These are phyloP conservation scores for Apiospora pterosperma DNA, from an alignment of 2,329 filamentous ascomycete species.

Conservation along the genomic window DNA sequence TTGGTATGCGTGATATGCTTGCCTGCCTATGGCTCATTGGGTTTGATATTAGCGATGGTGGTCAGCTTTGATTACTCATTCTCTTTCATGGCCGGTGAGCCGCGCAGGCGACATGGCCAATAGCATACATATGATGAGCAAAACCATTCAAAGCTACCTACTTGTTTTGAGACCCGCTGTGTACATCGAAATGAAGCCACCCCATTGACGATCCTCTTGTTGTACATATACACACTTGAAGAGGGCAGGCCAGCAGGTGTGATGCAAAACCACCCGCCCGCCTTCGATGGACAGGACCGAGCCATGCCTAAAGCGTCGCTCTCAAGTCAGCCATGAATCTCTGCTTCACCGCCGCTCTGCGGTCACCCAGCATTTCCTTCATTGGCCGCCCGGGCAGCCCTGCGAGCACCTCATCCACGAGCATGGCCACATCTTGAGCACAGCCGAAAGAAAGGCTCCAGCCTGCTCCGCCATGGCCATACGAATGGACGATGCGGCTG, in stretches of 20 bases:
- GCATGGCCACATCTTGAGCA: slow-evolving; percentile 29
- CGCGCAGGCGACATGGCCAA: not conserved
- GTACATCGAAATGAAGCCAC: not conserved
- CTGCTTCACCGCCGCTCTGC: slow-evolving; percentile 9
- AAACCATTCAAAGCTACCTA: not conserved
- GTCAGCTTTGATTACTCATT: not conserved
- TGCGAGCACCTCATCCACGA: slow-evolving; percentile 32
- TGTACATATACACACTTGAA: not conserved
- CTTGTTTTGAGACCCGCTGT: not conserved
- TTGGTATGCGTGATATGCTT: not conserved
- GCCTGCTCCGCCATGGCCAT: slow-evolving; percentile 42
- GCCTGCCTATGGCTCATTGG: not conserved
- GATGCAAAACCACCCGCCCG: not conserved
- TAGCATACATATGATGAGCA: not conserved
- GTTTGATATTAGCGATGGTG: not conserved
- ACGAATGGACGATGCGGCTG: slow-evolving; percentile 39
- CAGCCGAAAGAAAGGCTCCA: slow-evolving; percentile 40
- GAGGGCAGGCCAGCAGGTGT: not conserved
- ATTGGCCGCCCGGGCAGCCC: slow-evolving; percentile 25
- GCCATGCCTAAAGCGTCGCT: slow-evolving; percentile 1
- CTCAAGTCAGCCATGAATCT: not conserved
- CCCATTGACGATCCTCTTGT: not conserved
- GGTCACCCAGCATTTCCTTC: slow-evolving; percentile 18
- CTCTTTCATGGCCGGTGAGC: not conserved
- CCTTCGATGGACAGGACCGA: not conserved